A percentile compares a stretch with the other conserved stretches of the same genome.
phyloP scores from a whole-genome alignment of 1,284 basidiomycete genomes.

The Papiliotrema nemorosa region DNA sequence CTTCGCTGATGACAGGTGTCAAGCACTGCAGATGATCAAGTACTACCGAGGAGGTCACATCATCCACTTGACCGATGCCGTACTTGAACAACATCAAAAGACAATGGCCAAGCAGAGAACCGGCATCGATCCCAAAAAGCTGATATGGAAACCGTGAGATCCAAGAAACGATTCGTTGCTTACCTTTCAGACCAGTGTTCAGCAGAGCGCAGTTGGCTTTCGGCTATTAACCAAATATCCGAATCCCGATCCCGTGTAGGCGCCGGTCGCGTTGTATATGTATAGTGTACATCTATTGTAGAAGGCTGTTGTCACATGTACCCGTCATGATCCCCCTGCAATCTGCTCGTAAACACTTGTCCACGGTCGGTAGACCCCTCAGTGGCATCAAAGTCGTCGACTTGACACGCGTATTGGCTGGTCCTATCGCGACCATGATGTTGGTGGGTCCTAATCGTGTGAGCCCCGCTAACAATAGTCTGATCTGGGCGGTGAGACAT shows the following conservation, averaged over 20 bases:
- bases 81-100: conserved; percentile 87
- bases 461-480: conserved; percentile 14
- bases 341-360: too few relatives aligned
- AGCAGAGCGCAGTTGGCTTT: conserved; percentile 84
- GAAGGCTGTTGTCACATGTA: too few relatives aligned
- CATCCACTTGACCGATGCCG: conserved; percentile 84
- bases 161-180: not conserved
- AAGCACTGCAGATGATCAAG: conserved; percentile 91
- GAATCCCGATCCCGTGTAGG: too few relatives aligned
- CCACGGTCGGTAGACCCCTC: conserved; percentile 55
- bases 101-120: conserved; percentile 72
- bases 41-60: conserved; percentile 95
- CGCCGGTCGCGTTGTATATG: too few relatives aligned
- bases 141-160: conserved; percentile 78
- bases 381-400: conserved; percentile 77
- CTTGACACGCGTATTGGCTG: conserved; percentile 82
- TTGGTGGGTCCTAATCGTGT: conserved; percentile 61
- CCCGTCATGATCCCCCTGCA: too few relatives aligned
- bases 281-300: too few relatives aligned
- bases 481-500: conserved; percentile 27
- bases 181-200: conserved; percentile 61
- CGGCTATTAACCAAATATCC: too few relatives aligned
- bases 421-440: conserved; percentile 85
- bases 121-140: conserved; percentile 72
- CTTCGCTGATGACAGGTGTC: conserved; percentile 60